Evolutionary conservation across 352 stramenopile species (phyloP).

Genomic region (Detonula confervacea): DNA sequence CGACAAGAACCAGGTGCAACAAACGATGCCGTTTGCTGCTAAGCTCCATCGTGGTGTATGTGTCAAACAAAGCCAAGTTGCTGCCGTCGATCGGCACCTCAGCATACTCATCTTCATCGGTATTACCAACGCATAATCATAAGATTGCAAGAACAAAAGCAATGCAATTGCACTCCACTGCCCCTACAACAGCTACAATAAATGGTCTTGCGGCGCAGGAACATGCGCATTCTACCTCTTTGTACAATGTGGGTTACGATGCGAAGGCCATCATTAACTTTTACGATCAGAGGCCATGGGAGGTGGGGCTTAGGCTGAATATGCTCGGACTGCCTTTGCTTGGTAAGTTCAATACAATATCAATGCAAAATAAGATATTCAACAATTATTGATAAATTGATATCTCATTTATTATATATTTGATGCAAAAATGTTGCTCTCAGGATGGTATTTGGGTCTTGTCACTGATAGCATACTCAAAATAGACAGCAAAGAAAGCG

Average conservation of each 20-base stretch:
- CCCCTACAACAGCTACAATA: neutral
- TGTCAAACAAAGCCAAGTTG: neutral
- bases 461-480: constrained; percentile 69
- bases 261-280: constrained; percentile 67
- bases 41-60: constrained; percentile 14
- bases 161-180: constrained; percentile 1
- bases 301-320: constrained; percentile 79
- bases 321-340: constrained; percentile 76
- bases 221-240: constrained; percentile 38
- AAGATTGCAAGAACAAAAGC: neutral
- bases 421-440: too few relatives aligned
- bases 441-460: constrained; percentile 74
- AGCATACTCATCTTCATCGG: constrained; percentile 6
- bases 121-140: neutral
- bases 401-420: neutral
- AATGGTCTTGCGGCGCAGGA: constrained; percentile 18
- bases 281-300: constrained; percentile 76
- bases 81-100: neutral
- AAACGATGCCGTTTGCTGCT: constrained; percentile 24
- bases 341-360: constrained; percentile 24
- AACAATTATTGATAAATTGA: neutral
- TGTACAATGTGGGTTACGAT: constrained; percentile 74
- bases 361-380: neutral
- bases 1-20: neutral
- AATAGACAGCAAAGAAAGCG: constrained; percentile 52